Base-by-base conservation (phyloP, 495 filamentous ascomycete genomes). In the Aspergillus cavernicola region DNA sequence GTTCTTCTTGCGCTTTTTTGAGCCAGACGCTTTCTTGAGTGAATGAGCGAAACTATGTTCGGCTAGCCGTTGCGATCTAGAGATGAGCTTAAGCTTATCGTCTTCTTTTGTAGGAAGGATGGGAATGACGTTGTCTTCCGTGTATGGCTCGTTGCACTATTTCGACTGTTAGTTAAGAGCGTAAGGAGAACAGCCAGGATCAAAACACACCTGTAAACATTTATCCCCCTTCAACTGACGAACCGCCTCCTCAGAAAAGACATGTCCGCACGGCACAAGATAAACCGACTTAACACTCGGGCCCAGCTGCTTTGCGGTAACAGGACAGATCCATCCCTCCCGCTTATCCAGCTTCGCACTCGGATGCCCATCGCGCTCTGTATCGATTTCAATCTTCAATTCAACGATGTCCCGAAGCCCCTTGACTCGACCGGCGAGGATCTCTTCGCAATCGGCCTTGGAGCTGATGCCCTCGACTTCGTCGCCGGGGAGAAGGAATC, bases 261-360 rank as follows among this genome's bases (percentile, higher is more conserved):
- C 95, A 79, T 97, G 95, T 1, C 93, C 93, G 62, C 93, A 98
- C 0, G 93, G 93, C 13, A 97, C 90, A 6, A 98, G 62, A 66
- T 97, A 98, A 15, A 95, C 89, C 9, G 89, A 75, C 70, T 84
- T 91, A 13, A 86, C 84, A 10, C 77, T 80, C 0, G 91, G 81
- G 2, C 95, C 95, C 41, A 98, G 69, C 65, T 86, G 81, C 68
- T 95, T 95, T 37, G 84, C 80, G n/a, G 88, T 91, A 20, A 97
- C 79, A 1, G 92, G 92, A 64, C 93, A 98, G 16, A 90, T 79
- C 79, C 86, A 92, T 26, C 75, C 70, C 60, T 80, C 74, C n/a
- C 70, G 65, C 42, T 76, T 80, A 33, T 70, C 75, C 6, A 68
- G 62, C 16, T 62, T 70, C 5, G 74, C 72, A 1, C 58, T 61